Evolutionary conservation across 2,329 filamentous ascomycete species (phyloP).

Genomic region (Plectosphaerella cucumerina): DNA sequence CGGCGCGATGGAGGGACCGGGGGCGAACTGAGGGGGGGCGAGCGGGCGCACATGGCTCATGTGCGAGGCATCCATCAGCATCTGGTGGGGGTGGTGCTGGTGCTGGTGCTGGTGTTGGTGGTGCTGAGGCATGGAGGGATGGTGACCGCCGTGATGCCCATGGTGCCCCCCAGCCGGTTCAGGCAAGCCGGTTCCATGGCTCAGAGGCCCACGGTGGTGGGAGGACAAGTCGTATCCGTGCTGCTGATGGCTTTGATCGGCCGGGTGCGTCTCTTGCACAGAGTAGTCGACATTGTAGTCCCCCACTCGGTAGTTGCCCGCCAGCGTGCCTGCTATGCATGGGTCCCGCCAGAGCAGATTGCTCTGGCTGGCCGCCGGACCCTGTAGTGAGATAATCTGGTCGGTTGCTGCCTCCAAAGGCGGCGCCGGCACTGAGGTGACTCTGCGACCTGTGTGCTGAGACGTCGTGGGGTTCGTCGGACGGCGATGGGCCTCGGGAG

Average conservation of each 20-base stretch:
- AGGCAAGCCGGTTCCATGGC: slow-evolving; percentile 43
- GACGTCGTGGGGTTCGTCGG: slow-evolving; percentile 16
- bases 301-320: slow-evolving; percentile 68
- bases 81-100: slow-evolving; percentile 46
- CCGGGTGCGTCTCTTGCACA: slow-evolving; percentile 62
- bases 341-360: slow-evolving; percentile 72
- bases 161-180: slow-evolving; percentile 36
- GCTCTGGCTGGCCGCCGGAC: slow-evolving; percentile 68
- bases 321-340: slow-evolving; percentile 69
- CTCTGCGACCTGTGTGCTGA: slow-evolving; percentile 5
- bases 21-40: slow-evolving; percentile 46
- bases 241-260: slow-evolving; percentile 59
- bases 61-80: slow-evolving; percentile 53
- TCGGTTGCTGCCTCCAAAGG: slow-evolving; percentile 49
- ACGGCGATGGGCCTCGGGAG: too few relatives aligned
- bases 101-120: slow-evolving; percentile 31
- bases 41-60: slow-evolving; percentile 48
- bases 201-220: slow-evolving; percentile 36
- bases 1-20: slow-evolving; percentile 44
- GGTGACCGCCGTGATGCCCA: slow-evolving; percentile 25
- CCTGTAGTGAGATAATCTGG: slow-evolving; percentile 58
- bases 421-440: slow-evolving; percentile 29
- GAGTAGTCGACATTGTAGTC: slow-evolving; percentile 74
- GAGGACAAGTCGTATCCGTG: slow-evolving; percentile 55
- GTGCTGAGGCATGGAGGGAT: slow-evolving; percentile 28